phyloP scores from a whole-genome alignment of 2,329 filamentous ascomycete species.

The Didymella sp. region DNA sequence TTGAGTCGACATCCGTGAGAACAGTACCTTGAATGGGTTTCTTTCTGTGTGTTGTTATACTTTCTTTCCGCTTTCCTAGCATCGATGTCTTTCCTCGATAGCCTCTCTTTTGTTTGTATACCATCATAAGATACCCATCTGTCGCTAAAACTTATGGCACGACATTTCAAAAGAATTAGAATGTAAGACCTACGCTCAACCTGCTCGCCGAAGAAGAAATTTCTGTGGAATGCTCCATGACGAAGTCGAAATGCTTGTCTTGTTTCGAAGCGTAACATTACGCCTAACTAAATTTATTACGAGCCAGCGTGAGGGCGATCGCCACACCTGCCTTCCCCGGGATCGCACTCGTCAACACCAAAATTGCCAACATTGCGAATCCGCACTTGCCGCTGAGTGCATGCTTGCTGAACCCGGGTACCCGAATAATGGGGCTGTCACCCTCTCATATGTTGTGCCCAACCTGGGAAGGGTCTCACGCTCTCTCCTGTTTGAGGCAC shows the following conservation, averaged over 20 bases:
- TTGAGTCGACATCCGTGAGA: slow-evolving; percentile 34
- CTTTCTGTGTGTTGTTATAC: not conserved
- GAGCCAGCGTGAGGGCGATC: slow-evolving; percentile 8
- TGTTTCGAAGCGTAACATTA: not conserved
- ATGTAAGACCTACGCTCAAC: not conserved
- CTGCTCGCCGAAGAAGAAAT: not conserved
- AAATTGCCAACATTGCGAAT: slow-evolving; percentile 7
- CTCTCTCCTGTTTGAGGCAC: not conserved
- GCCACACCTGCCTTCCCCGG: slow-evolving; percentile 10
- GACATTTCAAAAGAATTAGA: not conserved
- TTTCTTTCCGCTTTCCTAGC: not conserved
- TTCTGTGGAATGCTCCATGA: not conserved
- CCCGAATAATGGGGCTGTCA: not conserved
- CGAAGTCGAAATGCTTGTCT: not conserved
- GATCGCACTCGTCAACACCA: not conserved
- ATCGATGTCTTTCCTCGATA: not conserved
- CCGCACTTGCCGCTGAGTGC: not conserved
- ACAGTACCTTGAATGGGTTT: not conserved
- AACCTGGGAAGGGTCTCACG: not conserved
- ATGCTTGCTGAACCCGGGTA: not conserved
- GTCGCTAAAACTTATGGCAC: not conserved
- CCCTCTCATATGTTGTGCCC: not conserved
- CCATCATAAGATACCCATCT: slow-evolving; percentile 15
- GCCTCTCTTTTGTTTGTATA: slow-evolving; percentile 8
- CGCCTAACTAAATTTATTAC: slow-evolving; percentile 2